Evolutionary conservation across 495 filamentous ascomycete genomes (phyloP), one percentile per base, ranked within the genome.

Genomic region (Thozetella sp.): DNA sequence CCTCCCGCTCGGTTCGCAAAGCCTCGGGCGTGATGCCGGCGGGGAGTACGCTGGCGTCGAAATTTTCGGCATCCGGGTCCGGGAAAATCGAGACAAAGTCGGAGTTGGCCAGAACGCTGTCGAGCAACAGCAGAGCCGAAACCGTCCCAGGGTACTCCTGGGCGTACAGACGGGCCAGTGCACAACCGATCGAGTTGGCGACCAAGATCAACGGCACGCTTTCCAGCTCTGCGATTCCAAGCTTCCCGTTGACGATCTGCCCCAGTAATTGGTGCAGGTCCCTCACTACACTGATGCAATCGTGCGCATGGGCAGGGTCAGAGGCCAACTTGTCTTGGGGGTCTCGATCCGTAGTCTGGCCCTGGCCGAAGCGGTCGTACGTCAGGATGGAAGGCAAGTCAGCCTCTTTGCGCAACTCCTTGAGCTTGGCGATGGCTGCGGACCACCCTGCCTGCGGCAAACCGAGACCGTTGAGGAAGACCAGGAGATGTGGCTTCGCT

Each of bases 301-400:
- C 79, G 64, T 86, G 85, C 22, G 73, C 79, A 63, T 79, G 70
- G 23, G 70, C 68, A 20, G 69, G 72, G 46, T 80, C 76, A 20
- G 30, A 37, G 6, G 30, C 30, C 30, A 63, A 63, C 13, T 66
- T 63, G 50, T 86, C 81, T 1, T 67, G 50, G 0, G 84, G 84
- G 63, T 86, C 82, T 2, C 67, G 72, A 55, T 79, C 75, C 6
- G 30, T 37, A 2, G 82, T 81, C 51, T 75, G 60, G 2, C 83
- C 83, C 66, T 87, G 83, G 11, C 83, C 83, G 59, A 74, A 85
- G 26, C 85, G 80, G 67, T 88, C 85, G 57, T 86, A 87, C 37
- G 82, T 79, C 2, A 88, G 76, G 26, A 86, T 75, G 6, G 79
- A 67, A 11, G 84, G 83, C 25, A 65, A 67, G 9, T 60, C 58